Conservation (phyloP, 768 basidiomycete genomes). For the Tricholoma matsutake region DNA sequence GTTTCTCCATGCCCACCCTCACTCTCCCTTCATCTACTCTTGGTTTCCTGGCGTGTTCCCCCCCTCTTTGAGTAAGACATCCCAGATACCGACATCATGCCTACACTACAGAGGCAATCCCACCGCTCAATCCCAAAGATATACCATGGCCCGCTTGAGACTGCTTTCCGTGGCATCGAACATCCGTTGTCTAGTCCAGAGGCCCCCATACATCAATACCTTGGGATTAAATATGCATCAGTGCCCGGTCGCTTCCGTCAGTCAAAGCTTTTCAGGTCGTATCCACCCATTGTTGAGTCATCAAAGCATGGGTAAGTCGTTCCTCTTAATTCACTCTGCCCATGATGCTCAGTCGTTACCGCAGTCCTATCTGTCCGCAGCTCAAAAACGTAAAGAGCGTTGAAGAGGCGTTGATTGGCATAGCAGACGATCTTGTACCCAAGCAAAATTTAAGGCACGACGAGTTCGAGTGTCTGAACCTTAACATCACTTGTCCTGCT, state of each 20-base stretch:
- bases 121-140: conserved; percentile 30
- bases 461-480: conserved; percentile 78
- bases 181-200: conserved; percentile 58
- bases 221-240: conserved; percentile 75
- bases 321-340: neutral
- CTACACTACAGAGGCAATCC: conserved; percentile 21
- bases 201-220: conserved; percentile 62
- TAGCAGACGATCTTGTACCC: conserved; percentile 51
- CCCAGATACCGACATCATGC: conserved; percentile 21
- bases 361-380: conserved; percentile 78
- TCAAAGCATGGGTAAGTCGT: conserved; percentile 60
- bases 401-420: conserved; percentile 63
- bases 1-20: conserved; percentile 13
- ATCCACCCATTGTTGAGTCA: conserved; percentile 58
- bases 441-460: conserved; percentile 56
- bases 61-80: conserved; percentile 3
- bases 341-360: neutral
- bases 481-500: conserved; percentile 76
- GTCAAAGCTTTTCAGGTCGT: conserved; percentile 57
- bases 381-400: conserved; percentile 37
- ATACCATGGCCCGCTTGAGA: conserved; percentile 52
- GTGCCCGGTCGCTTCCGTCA: conserved; percentile 76
- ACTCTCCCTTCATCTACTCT: conserved; percentile 6
- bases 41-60: conserved; percentile 9
- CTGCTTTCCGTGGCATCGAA: conserved; percentile 64